phyloP scores from a whole-genome alignment of 2,329 filamentous ascomycete species.

The Stagonosporopsis tanaceti region DNA sequence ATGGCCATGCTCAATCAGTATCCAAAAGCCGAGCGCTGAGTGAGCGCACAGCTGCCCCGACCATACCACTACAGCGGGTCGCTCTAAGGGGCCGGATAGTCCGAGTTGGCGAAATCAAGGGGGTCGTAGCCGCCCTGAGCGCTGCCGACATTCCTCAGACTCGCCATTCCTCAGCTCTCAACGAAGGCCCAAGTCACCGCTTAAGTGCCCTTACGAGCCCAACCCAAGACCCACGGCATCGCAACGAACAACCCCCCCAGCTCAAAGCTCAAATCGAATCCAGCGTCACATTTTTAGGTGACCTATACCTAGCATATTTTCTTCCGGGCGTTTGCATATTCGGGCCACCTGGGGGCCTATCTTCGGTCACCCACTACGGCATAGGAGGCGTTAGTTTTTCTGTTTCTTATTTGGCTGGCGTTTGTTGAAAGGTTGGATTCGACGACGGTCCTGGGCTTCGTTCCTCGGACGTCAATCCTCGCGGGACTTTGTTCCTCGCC shows the following conservation, averaged over 20 bases:
- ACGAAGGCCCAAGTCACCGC: background rate
- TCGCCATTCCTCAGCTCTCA: background rate
- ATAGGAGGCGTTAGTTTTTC: slow-evolving; percentile 12
- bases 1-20: slow-evolving; percentile 55
- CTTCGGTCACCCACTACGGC: background rate
- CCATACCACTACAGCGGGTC: slow-evolving; percentile 7
- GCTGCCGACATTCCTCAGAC: background rate
- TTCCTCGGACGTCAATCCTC: background rate
- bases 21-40: slow-evolving; percentile 56
- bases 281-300: background rate
- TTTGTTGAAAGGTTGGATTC: slow-evolving; percentile 5
- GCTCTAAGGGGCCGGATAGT: slow-evolving; percentile 1
- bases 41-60: slow-evolving; percentile 4
- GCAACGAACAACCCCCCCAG: slow-evolving; percentile 1
- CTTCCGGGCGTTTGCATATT: slow-evolving; percentile 16
- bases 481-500: background rate
- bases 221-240: background rate
- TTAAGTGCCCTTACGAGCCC: background rate
- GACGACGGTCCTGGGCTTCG: background rate
- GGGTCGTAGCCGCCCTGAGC: background rate
- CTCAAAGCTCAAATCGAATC: background rate
- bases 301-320: slow-evolving; percentile 1
- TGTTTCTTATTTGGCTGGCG: slow-evolving; percentile 1
- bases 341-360: slow-evolving; percentile 1
- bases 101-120: background rate